Base-by-base conservation (phyloP, 441 rosid genomes). In the Jatropha podagrica region DNA sequence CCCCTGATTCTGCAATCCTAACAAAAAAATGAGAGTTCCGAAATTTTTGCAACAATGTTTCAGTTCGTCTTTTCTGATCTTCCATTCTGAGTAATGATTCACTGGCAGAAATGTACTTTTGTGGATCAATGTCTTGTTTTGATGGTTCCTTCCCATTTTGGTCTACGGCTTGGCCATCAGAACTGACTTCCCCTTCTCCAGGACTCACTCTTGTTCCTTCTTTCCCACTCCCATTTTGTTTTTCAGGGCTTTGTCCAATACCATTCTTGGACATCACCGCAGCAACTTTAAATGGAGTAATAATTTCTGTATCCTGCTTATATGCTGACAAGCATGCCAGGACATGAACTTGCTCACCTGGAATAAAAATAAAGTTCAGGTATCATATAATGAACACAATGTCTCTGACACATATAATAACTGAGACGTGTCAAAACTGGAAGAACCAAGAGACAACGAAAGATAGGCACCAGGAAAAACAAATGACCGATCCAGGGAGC, bases 281-380 rank as follows among this genome's bases (percentile, higher is more conserved):
- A 85, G 99, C 99, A 79, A 94, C 96, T 81, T 91, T 94, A 84
- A 94, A 92, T 51, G 98, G 99, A 65, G 99, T 92, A 69, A 96
- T 92, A 78, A 91, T 85, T 88, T 91, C 97, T 61, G 86, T 77
- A 71, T 94, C 97, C 82, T 85, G 91, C 86, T 91, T 90, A 79
- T 74, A 82, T 2, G 92, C 92, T 63, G 96, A 89, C 85, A 96
- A 86, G 84, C 98, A 94, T 72, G 97, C 99, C 74, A 94, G 76
- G 66, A 96, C 82, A 72, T 90, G 97, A 80, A 92, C 82, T 82
- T 94, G 93, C 79, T 96, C 99, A 73, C 99, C 99, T 94, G 82
- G 58, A 85, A 80, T 72, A 69, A 72, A 76, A 77, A 77, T 59
- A 51, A 48, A 74, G 52, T 67, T 75, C 52, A 74, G 71, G 59